Evolutionary conservation across 257 asterid species (phyloP).

Genomic region (Nicotiana benthamiana): DNA sequence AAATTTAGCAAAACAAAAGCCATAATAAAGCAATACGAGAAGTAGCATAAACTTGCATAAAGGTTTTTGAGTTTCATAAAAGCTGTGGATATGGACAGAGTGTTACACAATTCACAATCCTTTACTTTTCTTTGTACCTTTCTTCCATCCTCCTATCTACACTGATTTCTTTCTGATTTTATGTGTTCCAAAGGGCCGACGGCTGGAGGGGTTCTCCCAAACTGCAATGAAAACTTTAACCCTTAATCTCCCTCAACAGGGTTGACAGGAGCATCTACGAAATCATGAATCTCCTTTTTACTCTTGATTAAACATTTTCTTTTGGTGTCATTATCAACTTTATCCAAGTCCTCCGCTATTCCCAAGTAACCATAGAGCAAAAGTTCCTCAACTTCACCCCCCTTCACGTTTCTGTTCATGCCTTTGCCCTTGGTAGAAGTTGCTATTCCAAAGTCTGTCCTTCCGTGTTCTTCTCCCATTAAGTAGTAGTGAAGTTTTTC

Average conservation of each 20-base stretch:
- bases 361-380: conserved; percentile 28
- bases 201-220: background rate
- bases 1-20: background rate
- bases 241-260: background rate
- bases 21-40: background rate
- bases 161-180: background rate
- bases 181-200: background rate
- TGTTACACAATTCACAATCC: background rate
- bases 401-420: background rate
- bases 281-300: conserved; percentile 24
- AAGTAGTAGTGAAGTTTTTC: conserved; percentile 28
- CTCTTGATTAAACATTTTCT: conserved; percentile 26
- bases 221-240: background rate
- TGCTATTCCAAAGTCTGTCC: conserved; percentile 14
- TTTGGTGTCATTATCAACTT: conserved; percentile 28
- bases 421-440: background rate
- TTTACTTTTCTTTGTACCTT: background rate
- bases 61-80: background rate
- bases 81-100: background rate
- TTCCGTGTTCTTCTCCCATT: conserved; percentile 18
- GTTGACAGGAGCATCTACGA: conserved; percentile 25
- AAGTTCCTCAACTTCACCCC: conserved; percentile 12
- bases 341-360: conserved; percentile 31
- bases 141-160: background rate
- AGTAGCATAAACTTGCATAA: background rate